Evolutionary conservation across 129 eudicot genomes (phyloP), one percentile per base, ranked within the genome.

Genomic region (Deinandra increscens): DNA sequence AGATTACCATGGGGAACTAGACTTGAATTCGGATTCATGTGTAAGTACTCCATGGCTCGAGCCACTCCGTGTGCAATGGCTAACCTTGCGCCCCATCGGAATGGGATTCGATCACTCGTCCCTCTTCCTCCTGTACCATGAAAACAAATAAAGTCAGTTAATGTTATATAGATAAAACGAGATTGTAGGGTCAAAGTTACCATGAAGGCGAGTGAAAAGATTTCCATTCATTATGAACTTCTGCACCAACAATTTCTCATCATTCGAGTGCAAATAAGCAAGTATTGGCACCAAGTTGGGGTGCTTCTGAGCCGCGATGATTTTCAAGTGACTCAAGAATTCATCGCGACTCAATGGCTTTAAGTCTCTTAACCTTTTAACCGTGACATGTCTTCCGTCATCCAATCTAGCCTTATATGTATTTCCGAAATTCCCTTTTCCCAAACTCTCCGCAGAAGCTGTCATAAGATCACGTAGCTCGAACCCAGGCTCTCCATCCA

Each of bases 401-500:
- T 80, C 88, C 69, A 89, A 46, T 69, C 54, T 55, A 48, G 90
- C 96, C 68, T 75, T 81, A 53, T 89, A 89, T 9, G 83, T 75
- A 48, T 78, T 89, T 3, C 93, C 96, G 26, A 86, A 86, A 68
- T 76, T 86, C 54, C 90, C 96, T 42, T 75, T 84, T 5, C 88
- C 93, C 60, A 89, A 68, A 14, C 88, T 87, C 78, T 89, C 93
- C 5, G 96, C 96, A 0, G 96, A 86, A 29, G 96, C 88, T 60
- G 77, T 89, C 70, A 89, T 73, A 42, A 89, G 79, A 63, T 85
- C 91, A 12, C 81, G 75, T 1, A 88, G 79, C 72, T 88, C 95
- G 46, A 88, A 88, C 39, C 68, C 78, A 0, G 77, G 53, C 9
- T 53, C 88, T 1, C 71, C 84, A 20, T 80, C 81, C 59, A 80